Conservation (phyloP, 331 rosid genomes). For the Spiraea crenata region DNA sequence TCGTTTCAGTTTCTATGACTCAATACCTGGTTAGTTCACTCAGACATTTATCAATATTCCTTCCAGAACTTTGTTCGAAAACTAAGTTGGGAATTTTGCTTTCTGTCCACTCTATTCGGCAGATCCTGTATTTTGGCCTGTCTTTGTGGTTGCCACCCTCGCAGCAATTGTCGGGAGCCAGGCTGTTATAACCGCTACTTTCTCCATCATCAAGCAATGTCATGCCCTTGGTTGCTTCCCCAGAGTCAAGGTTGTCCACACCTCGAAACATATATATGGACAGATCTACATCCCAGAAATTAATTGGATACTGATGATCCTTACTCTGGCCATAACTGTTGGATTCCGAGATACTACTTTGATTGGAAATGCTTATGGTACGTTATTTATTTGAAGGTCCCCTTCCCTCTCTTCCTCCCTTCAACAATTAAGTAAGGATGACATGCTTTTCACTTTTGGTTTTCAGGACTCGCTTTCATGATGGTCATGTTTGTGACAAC, state of each 20-base stretch:
- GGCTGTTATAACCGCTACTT: conserved; percentile 89
- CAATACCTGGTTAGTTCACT: conserved; percentile 67
- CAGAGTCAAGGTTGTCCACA: conserved; percentile 86
- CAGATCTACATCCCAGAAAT: conserved; percentile 97
- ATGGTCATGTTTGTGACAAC: conserved; percentile 85
- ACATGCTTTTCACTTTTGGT: conserved; percentile 29
- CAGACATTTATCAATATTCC: conserved; percentile 9
- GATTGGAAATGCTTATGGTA: conserved; percentile 92
- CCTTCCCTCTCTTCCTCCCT: conserved; percentile 1
- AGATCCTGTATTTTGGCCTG: conserved; percentile 89
- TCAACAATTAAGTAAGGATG: neutral
- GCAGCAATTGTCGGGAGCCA: conserved; percentile 95
- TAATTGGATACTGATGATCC: conserved; percentile 90
- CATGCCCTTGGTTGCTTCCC: conserved; percentile 97
- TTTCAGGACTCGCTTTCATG: conserved; percentile 88
- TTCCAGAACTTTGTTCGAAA: conserved; percentile 11
- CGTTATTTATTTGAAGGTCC: conserved; percentile 8
- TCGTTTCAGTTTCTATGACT: conserved; percentile 60
- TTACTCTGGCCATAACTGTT: conserved; percentile 78
- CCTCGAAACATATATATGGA: conserved; percentile 83
- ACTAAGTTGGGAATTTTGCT: conserved; percentile 25
- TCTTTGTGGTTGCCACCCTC: conserved; percentile 76
- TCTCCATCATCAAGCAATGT: conserved; percentile 92
- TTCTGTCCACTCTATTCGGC: conserved; percentile 25
- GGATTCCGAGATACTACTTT: conserved; percentile 82